A percentile compares a stretch with the other conserved stretches of the same genome.
These are phyloP conservation scores for Mortierella antarctica DNA, from an alignment of 192 early-diverging fungal species.

Conservation along the genomic window DNA sequence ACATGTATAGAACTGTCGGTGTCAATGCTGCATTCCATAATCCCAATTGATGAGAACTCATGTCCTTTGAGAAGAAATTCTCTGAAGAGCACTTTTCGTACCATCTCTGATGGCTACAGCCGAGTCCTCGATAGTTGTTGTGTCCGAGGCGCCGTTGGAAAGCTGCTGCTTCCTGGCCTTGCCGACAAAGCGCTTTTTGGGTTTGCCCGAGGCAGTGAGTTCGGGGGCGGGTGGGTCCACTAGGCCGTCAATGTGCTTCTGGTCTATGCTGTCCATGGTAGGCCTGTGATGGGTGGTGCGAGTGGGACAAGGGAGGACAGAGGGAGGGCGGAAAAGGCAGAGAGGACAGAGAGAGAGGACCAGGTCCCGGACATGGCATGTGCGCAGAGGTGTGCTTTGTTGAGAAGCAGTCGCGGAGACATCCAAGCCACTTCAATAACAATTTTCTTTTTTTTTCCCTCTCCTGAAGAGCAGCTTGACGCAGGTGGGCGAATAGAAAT, in stretches of 20 bases:
- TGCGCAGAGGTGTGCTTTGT: neutral
- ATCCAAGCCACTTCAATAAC: constrained; percentile 31
- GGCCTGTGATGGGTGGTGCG: neutral
- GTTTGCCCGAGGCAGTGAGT: constrained; percentile 51
- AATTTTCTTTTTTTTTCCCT: constrained; percentile 31
- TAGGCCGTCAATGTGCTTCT: neutral
- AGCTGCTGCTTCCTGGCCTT: constrained; percentile 49
- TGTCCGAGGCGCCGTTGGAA: constrained; percentile 16
- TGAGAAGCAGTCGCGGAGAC: neutral
- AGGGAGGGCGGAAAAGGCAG: neutral
- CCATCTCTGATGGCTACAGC: constrained; percentile 60
- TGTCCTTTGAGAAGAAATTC: neutral
- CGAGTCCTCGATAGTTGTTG: constrained; percentile 60
- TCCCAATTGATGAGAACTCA: neutral
- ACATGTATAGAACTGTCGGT: neutral
- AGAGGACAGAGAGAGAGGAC: neutral
- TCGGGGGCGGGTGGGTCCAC: constrained; percentile 12
- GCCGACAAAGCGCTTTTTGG: constrained; percentile 65
- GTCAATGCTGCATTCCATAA: neutral
- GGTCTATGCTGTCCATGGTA: constrained; percentile 9
- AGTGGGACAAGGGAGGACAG: neutral
- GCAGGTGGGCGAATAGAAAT: too few species aligned
- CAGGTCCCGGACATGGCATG: neutral
- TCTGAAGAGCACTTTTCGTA: constrained; percentile 5
- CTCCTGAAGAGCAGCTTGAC: neutral